Evolutionary conservation across 2,329 filamentous ascomycete genomes (phyloP), one percentile per base, ranked within the genome.

Genomic region (Fusarium torulosum): DNA sequence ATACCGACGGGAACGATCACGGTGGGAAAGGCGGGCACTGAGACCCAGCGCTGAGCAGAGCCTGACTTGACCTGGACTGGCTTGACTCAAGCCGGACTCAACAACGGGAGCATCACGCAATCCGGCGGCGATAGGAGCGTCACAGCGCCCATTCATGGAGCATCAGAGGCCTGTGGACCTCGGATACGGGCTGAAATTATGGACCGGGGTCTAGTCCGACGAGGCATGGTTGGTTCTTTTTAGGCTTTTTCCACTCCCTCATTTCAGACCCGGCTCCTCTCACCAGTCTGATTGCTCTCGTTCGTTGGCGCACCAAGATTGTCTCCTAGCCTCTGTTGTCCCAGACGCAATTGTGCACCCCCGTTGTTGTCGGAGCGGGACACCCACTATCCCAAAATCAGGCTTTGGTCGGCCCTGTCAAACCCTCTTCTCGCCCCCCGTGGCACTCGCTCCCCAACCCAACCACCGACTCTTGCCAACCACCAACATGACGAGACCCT

Each of bases 101-200:
- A 38, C 53, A 52, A 61, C 52, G 53, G 51, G 66, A 70, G 44
- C 66, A 72, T 66, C 70, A 74, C 72, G 72, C 72, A 72, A 73
- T 72, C 60, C 56, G 53, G 52, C 67, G 46, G 59, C 59, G 56
- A 71, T 59, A 55, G 55, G 41, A 73, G 64, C 68, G 68, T 71
- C 72, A 72, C 66, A 63, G 66, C 70, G 68, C 63, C 53, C 57
- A 67, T 64, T 58, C 58, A 67, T 70, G 66, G 66, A 67, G 49
- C 59, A 51, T 46, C 46, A 27, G 51, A 52, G 41, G 40, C 51
- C 49, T 59, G 63, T 70, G 72, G 70, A 41, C 59, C 72, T 64
- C 61, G 47, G 50, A 66, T 67, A 60, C 69, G 56, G 63, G 49
- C 62, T 63, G 67, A 63, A 74, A 73, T 72, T 74, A 69, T 74